Evolutionary conservation across 257 asterid genomes (phyloP).

Genomic region (Eucommia ulmoides): DNA sequence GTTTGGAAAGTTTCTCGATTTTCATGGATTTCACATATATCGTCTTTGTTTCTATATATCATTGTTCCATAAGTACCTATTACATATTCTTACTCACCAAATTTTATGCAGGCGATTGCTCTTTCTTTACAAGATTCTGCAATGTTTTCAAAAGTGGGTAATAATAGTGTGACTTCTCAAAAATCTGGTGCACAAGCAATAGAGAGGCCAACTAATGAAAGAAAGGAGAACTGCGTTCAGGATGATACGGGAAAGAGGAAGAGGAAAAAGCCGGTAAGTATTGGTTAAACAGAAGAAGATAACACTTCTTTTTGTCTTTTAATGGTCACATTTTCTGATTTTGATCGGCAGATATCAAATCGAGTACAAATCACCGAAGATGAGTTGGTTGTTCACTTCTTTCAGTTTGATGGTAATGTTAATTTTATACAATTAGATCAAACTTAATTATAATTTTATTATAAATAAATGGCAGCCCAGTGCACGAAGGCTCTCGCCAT

Average conservation of each 20-base stretch:
- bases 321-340: slow-evolving; percentile 9
- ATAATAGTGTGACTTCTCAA: slow-evolving; percentile 16
- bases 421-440: too few species aligned
- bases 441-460: too few species aligned
- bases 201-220: slow-evolving; percentile 11
- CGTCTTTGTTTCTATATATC: too few species aligned
- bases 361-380: slow-evolving; percentile 87
- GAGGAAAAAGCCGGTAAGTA: slow-evolving; percentile 55
- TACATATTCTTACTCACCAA: too few species aligned
- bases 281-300: too few species aligned
- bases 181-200: slow-evolving; percentile 9
- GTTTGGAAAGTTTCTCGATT: slow-evolving; percentile 4
- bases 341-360: slow-evolving; percentile 33
- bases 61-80: not conserved
- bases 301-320: too few species aligned
- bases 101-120: slow-evolving; percentile 82
- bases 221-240: slow-evolving; percentile 17
- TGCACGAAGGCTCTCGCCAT: too few species aligned
- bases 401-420: slow-evolving; percentile 93
- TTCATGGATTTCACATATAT: too few species aligned
- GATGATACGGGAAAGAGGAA: slow-evolving; percentile 44
- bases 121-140: slow-evolving; percentile 60
- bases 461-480: too few species aligned
- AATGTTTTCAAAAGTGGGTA: slow-evolving; percentile 20
- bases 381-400: slow-evolving; percentile 71